These are phyloP conservation scores for Fusarium cyanostomum DNA, from an alignment of 2,329 filamentous ascomycete genomes.

Conservation along the genomic window DNA sequence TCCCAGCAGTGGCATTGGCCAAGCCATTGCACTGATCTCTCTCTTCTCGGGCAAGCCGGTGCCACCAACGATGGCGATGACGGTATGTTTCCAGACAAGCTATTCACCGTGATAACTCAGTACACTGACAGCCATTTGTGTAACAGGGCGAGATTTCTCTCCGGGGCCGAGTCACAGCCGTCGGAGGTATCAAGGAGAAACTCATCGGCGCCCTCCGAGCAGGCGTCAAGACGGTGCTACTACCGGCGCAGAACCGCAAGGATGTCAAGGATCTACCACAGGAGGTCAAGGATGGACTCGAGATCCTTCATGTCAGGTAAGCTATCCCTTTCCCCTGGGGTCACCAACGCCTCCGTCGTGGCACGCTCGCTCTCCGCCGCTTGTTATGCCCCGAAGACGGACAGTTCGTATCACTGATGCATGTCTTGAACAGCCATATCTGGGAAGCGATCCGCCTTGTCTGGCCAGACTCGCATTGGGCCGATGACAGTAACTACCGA, in stretches of 20 bases:
- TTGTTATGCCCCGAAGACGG: conserved; percentile 31
- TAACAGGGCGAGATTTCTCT: conserved; percentile 75
- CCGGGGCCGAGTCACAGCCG: conserved; percentile 88
- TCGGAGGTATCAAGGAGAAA: conserved; percentile 99
- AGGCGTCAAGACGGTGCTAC: conserved; percentile 91
- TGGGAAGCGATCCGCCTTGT: conserved; percentile 93
- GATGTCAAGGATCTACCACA: conserved; percentile 90
- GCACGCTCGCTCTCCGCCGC: conserved; percentile 27
- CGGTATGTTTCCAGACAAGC: conserved; percentile 59
- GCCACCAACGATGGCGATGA: conserved; percentile 95
- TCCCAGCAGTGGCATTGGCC: conserved; percentile 86
- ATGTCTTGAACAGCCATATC: conserved; percentile 71
- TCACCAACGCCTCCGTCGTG: conserved; percentile 18
- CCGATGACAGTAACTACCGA: conserved; percentile 73
- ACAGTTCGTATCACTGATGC: conserved; percentile 44
- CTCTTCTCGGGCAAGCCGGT: conserved; percentile 88
- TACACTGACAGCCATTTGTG: conserved; percentile 39
- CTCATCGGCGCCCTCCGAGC: conserved; percentile 92
- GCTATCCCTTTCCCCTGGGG: conserved; percentile 59
- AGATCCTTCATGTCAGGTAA: conserved; percentile 90
- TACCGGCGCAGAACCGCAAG: conserved; percentile 90
- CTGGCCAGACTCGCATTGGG: conserved; percentile 92
- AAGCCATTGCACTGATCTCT: conserved; percentile 92
- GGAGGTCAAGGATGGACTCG: conserved; percentile 86
- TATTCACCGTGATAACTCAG: conserved; percentile 24